Percentiles rank a stretch among this genome's conserved stretches.
Evolutionary conservation across 331 rosid species (phyloP).

Genomic region (Dryas integrifolia): DNA sequence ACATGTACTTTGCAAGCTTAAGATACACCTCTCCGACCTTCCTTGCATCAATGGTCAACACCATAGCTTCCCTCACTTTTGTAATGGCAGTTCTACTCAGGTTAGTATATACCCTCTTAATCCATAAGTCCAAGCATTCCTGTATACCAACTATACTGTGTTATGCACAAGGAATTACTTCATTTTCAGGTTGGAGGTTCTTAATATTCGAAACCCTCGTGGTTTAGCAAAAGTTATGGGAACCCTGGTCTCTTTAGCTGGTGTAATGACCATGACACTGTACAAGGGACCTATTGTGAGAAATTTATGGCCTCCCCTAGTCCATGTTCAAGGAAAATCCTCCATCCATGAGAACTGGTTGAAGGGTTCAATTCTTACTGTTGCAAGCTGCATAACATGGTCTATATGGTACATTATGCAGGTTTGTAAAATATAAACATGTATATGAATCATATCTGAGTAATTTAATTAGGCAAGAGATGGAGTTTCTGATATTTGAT

Average conservation of each 20-base stretch:
- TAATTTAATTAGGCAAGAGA: not conserved
- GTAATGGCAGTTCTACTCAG: constrained; percentile 55
- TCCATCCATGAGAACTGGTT: constrained; percentile 51
- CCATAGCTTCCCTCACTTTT: constrained; percentile 63
- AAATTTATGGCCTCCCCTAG: constrained; percentile 49
- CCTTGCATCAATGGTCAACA: constrained; percentile 55
- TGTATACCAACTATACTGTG: not conserved
- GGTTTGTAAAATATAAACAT: constrained; percentile 35
- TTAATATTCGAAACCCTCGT: constrained; percentile 47
- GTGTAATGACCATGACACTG: constrained; percentile 76
- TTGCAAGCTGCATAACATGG: constrained; percentile 64
- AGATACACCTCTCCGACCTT: constrained; percentile 76
- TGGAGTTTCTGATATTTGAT: not conserved
- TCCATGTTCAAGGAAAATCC: constrained; percentile 41
- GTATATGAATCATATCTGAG: not conserved
- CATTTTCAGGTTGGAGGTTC: constrained; percentile 47
- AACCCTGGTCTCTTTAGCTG: constrained; percentile 60
- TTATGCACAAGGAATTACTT: constrained; percentile 8
- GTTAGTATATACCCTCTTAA: constrained; percentile 24
- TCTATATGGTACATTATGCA: constrained; percentile 81
- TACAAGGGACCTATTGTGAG: constrained; percentile 60
- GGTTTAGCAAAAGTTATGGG: constrained; percentile 75
- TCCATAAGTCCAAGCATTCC: not conserved
- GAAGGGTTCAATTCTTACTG: constrained; percentile 70
- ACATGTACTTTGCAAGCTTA: constrained; percentile 72